phyloP scores from a whole-genome alignment of 2,329 filamentous ascomycete species.

The Diaporthe ilicicola region DNA sequence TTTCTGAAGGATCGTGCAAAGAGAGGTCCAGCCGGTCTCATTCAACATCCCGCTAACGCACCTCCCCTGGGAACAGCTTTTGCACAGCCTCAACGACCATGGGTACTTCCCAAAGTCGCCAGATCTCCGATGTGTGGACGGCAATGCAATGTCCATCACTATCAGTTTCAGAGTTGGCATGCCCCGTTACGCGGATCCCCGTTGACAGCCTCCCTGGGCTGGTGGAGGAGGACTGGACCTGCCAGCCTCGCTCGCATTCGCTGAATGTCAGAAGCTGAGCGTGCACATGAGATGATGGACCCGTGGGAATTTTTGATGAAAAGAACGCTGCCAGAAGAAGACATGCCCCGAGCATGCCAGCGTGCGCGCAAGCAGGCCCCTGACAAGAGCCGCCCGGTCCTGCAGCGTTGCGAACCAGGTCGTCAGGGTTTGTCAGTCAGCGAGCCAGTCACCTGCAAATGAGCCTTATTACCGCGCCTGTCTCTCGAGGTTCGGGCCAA shows the following conservation, averaged over 20 bases:
- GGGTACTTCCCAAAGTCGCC: conserved; percentile 31
- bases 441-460: neutral
- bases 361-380: neutral
- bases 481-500: conserved; percentile 15
- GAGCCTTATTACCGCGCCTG: neutral
- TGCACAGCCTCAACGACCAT: conserved; percentile 33
- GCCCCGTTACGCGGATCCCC: conserved; percentile 28
- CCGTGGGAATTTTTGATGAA: neutral
- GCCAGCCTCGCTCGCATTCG: neutral
- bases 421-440: neutral
- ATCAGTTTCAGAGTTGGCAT: conserved; percentile 31
- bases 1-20: conserved; percentile 26
- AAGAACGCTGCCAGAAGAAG: neutral
- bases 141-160: conserved; percentile 33
- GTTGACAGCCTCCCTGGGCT: neutral
- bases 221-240: neutral
- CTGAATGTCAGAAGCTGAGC: neutral
- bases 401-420: neutral
- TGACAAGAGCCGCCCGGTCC: too few relatives aligned
- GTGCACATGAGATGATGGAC: neutral
- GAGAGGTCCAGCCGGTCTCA: conserved; percentile 15
- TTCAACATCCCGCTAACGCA: conserved; percentile 28
- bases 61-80: conserved; percentile 21
- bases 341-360: neutral
- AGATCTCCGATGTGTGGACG: conserved; percentile 33